These are phyloP conservation scores for Tuctoria greenei DNA, from an alignment of 176 grass and related monocot species.

Conservation along the genomic window DNA sequence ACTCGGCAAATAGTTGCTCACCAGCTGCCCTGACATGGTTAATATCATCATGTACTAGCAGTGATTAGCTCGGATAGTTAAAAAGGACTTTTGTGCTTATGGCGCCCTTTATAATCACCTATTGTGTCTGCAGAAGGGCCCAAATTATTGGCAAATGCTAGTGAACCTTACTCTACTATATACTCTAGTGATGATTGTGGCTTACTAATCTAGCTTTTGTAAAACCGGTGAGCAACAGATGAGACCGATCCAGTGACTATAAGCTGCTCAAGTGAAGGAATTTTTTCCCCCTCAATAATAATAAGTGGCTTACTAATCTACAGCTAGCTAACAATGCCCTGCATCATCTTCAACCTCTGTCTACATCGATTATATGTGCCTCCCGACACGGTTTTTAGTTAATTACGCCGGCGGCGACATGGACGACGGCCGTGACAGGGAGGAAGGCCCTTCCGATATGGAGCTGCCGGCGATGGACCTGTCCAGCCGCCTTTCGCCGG, in stretches of 20 bases:
- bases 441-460: not conserved
- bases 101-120: too few species aligned
- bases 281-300: too few species aligned
- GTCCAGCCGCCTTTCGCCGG: constrained; percentile 38
- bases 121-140: not conserved
- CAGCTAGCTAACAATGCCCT: too few species aligned
- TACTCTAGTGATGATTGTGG: not conserved
- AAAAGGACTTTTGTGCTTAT: too few species aligned
- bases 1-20: not conserved
- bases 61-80: not conserved
- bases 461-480: constrained; percentile 29
- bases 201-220: too few species aligned
- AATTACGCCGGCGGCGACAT: constrained; percentile 6
- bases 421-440: constrained; percentile 11
- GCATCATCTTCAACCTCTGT: too few species aligned
- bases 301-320: too few species aligned
- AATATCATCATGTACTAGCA: not conserved
- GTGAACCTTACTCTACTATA: not conserved
- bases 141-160: not conserved
- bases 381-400: too few species aligned
- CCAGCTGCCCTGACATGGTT: constrained; percentile 15
- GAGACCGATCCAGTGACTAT: too few species aligned
- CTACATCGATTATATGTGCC: too few species aligned
- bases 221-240: too few species aligned
- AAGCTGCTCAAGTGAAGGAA: too few species aligned